Percentiles rank a stretch among this genome's conserved stretches.
These are phyloP conservation scores for Ananas comosus DNA, from an alignment of 176 grass and related monocot genomes.

Conservation along the genomic window DNA sequence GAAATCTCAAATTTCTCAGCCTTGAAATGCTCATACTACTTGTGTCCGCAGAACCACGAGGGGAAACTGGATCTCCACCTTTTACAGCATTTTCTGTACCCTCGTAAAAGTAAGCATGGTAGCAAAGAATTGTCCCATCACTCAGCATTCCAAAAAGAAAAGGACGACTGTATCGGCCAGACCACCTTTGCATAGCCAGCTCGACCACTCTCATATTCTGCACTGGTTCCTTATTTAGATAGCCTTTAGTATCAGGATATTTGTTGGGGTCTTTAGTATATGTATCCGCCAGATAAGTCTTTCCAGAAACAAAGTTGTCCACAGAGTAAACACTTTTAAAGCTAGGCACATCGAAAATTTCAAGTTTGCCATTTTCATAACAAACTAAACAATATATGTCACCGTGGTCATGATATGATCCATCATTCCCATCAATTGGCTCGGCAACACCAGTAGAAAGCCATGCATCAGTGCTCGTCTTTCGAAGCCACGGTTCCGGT, in stretches of 20 bases:
- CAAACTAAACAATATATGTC: conserved; percentile 87
- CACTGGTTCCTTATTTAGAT: conserved; percentile 49
- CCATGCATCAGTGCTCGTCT: conserved; percentile 82
- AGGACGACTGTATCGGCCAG: conserved; percentile 61
- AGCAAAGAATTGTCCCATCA: conserved; percentile 85
- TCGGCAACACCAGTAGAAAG: conserved; percentile 60
- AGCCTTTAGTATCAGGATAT: conserved; percentile 24
- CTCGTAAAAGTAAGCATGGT: conserved; percentile 79
- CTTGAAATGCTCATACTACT: conserved; percentile 38
- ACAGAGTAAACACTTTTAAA: conserved; percentile 75
- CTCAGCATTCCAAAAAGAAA: conserved; percentile 78
- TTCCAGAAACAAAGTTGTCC: conserved; percentile 65
- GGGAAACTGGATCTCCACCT: conserved; percentile 21
- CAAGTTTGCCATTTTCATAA: conserved; percentile 80
- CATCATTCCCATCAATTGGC: conserved; percentile 46
- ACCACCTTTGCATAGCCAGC: conserved; percentile 89
- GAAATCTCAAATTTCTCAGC: conserved; percentile 79
- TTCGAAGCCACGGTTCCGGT: conserved; percentile 66
- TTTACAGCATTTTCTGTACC: conserved; percentile 28
- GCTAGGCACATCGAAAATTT: conserved; percentile 76
- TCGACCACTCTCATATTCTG: conserved; percentile 59
- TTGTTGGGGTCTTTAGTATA: conserved; percentile 14
- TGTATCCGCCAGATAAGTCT: conserved; percentile 48
- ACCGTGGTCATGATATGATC: conserved; percentile 46
- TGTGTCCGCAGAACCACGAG: conserved; percentile 33